A percentile compares a stretch with the other conserved stretches of the same genome.
These are phyloP conservation scores for Arabidopsis arenosa DNA, from an alignment of 345 rosid genomes.

Conservation along the genomic window DNA sequence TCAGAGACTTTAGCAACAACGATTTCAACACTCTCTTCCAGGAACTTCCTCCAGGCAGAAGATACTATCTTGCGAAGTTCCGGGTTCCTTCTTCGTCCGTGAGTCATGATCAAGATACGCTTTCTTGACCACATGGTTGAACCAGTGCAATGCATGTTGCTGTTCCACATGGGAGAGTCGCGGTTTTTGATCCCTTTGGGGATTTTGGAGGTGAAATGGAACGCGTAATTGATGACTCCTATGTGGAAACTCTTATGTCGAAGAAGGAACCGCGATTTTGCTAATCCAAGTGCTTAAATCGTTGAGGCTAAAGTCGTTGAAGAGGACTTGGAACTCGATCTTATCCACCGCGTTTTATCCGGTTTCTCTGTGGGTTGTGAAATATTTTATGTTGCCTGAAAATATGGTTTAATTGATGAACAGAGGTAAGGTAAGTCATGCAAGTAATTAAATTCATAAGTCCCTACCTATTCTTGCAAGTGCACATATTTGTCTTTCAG, in stretches of 20 bases:
- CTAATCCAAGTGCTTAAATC: neutral
- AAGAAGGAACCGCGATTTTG: too few species aligned
- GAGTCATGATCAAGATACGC: slow-evolving; percentile 45
- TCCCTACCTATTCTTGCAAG: too few species aligned
- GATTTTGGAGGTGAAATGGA: slow-evolving; percentile 48
- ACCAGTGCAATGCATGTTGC: slow-evolving; percentile 44
- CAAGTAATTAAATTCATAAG: too few species aligned
- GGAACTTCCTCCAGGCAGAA: slow-evolving; percentile 37
- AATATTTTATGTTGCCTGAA: too few species aligned
- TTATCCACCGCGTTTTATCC: neutral
- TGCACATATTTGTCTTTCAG: too few species aligned
- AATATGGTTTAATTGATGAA: too few species aligned
- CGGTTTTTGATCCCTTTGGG: slow-evolving; percentile 40
- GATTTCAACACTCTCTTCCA: slow-evolving; percentile 64
- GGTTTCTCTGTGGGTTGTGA: neutral
- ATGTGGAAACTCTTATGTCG: slow-evolving; percentile 42
- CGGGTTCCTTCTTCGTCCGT: slow-evolving; percentile 46
- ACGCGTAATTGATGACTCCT: slow-evolving; percentile 36
- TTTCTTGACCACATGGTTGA: slow-evolving; percentile 24
- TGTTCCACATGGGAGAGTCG: slow-evolving; percentile 47
- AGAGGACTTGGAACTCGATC: neutral
- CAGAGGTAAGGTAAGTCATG: too few species aligned
- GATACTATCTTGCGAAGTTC: slow-evolving; percentile 46
- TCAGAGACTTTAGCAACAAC: slow-evolving; percentile 48
- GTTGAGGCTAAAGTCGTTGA: neutral